These are phyloP conservation scores for Forsythia viridissima DNA, from an alignment of 257 asterid genomes.

Conservation along the genomic window DNA sequence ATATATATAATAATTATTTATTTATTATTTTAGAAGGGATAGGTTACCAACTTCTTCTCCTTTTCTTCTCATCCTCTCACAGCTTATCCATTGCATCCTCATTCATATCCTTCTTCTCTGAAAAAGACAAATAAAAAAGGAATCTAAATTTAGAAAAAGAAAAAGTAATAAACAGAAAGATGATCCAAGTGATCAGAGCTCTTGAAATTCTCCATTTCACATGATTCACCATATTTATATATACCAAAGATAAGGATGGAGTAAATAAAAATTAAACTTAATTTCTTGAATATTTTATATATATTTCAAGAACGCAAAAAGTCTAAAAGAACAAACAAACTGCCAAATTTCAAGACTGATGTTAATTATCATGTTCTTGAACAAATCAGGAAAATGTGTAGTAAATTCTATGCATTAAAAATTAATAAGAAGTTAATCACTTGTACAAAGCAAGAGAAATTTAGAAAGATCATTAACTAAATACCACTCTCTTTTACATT, in stretches of 20 bases:
- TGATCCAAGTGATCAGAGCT: slow-evolving; percentile 2
- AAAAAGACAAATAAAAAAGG: slow-evolving; percentile 33
- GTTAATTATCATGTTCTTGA: too few species aligned
- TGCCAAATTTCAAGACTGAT: background rate
- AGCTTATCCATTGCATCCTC: slow-evolving; percentile 53
- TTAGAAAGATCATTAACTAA: slow-evolving; percentile 24
- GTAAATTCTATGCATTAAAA: background rate
- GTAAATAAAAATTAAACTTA: too few species aligned
- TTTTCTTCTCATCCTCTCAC: slow-evolving; percentile 67
- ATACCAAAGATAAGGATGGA: slow-evolving; percentile 10
- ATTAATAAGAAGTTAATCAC: slow-evolving; percentile 5
- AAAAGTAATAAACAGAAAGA: slow-evolving; percentile 25
- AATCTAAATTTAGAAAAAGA: slow-evolving; percentile 25
- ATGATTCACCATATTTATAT: slow-evolving; percentile 12
- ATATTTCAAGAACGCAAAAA: background rate
- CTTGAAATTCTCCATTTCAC: slow-evolving; percentile 26
- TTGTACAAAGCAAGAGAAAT: slow-evolving; percentile 28
- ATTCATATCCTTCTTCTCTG: slow-evolving; percentile 36
- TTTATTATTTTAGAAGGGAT: slow-evolving; percentile 26
- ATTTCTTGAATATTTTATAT: too few species aligned
- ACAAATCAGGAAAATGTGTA: background rate
- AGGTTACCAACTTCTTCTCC: slow-evolving; percentile 42
- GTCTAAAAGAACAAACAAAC: background rate
- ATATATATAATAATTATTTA: background rate
- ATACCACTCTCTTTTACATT: slow-evolving; percentile 24